A percentile compares a stretch with the other conserved stretches of the same genome.
Evolutionary conservation across 371 early-diverging fungal species (phyloP).

Genomic region (Mortierella sp.): DNA sequence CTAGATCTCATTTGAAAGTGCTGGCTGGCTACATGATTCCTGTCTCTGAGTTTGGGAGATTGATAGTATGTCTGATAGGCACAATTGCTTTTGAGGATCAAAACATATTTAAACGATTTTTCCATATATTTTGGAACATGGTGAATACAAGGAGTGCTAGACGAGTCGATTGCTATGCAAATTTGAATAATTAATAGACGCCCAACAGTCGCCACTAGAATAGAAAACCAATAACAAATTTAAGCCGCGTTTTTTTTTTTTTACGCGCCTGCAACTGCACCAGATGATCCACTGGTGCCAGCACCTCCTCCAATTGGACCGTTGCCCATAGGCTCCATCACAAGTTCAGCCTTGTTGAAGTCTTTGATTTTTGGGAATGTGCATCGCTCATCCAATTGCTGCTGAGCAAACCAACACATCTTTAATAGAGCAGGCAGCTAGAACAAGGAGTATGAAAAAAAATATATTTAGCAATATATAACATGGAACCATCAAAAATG

Average conservation of each 20-base stretch:
- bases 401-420: constrained; percentile 94
- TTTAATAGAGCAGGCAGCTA: constrained; percentile 86
- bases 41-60: too few relatives aligned
- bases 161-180: too few relatives aligned
- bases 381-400: constrained; percentile 83
- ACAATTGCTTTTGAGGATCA: too few relatives aligned
- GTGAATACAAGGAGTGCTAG: too few relatives aligned
- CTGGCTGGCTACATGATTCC: too few relatives aligned
- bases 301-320: constrained; percentile 26
- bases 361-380: constrained; percentile 88
- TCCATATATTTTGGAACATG: too few relatives aligned
- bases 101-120: too few relatives aligned
- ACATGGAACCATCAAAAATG: neutral
- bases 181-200: too few relatives aligned
- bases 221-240: too few relatives aligned
- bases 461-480: neutral
- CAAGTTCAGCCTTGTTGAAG: constrained; percentile 84
- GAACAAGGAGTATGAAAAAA: neutral
- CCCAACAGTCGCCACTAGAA: too few relatives aligned
- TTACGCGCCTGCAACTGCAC: constrained; percentile 46
- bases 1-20: too few relatives aligned
- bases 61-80: too few relatives aligned
- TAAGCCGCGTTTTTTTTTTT: neutral
- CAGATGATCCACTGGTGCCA: constrained; percentile 28
- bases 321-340: constrained; percentile 39